Percentiles rank a stretch among this genome's conserved stretches.
phyloP scores from a whole-genome alignment of 257 asterid species.

The Solanum stenotomum region DNA sequence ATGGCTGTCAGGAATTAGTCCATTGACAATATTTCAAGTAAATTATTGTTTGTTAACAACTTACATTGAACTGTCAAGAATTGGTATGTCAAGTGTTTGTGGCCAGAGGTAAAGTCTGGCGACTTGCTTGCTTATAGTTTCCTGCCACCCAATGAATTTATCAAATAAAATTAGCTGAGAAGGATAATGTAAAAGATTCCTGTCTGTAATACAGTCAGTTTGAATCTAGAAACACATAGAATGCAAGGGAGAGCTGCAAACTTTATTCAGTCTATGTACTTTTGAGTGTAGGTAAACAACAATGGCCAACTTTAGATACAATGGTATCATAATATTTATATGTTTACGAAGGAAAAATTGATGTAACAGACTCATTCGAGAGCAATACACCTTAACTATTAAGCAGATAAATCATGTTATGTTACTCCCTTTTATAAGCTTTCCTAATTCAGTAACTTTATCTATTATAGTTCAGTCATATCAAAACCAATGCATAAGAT shows the following conservation, averaged over 20 bases:
- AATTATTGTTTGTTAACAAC: slow-evolving; percentile 8
- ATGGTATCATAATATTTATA: neutral
- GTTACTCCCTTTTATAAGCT: neutral
- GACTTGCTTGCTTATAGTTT: slow-evolving; percentile 37
- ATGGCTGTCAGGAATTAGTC: neutral
- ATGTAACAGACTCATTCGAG: neutral
- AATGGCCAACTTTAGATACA: neutral
- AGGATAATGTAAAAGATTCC: neutral
- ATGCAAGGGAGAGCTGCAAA: neutral
- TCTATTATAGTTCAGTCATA: neutral
- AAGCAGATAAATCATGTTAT: neutral
- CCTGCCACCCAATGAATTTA: slow-evolving; percentile 29
- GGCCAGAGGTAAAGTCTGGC: slow-evolving; percentile 73
- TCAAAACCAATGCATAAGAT: neutral
- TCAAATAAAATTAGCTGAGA: neutral
- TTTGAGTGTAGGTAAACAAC: neutral
- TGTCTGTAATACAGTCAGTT: neutral
- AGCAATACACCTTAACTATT: neutral
- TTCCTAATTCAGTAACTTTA: neutral
- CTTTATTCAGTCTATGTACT: neutral
- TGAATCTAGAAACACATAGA: neutral
- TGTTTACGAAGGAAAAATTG: neutral
- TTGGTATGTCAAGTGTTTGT: slow-evolving; percentile 42
- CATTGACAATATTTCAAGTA: neutral
- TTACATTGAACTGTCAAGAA: slow-evolving; percentile 69